A percentile compares a stretch with the other conserved stretches of the same genome.
These are phyloP conservation scores for Boletus patriciae DNA, from an alignment of 768 basidiomycete genomes.

Conservation along the genomic window DNA sequence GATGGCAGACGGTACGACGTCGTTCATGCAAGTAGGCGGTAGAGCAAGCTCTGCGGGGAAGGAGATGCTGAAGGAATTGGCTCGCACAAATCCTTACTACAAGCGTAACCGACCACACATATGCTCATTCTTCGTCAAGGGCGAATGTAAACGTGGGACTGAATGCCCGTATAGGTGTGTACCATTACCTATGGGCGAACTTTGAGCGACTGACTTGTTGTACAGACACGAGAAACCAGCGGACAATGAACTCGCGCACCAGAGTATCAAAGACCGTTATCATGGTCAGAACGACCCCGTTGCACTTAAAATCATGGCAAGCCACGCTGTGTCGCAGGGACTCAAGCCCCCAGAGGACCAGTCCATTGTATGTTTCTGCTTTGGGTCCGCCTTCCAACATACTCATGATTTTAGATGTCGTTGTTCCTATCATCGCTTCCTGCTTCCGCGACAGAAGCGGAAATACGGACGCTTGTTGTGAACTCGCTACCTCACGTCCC, in stretches of 20 bases:
- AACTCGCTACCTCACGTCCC: constrained; percentile 64
- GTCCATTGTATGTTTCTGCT: constrained; percentile 63
- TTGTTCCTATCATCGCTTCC: constrained; percentile 83
- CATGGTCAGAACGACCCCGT: constrained; percentile 94
- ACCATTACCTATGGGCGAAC: background rate
- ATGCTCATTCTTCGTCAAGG: constrained; percentile 95
- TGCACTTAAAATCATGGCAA: constrained; percentile 81
- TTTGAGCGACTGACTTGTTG: constrained; percentile 1
- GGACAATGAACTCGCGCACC: constrained; percentile 80
- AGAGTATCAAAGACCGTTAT: constrained; percentile 93
- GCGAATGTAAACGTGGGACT: constrained; percentile 85
- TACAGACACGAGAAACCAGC: constrained; percentile 84
- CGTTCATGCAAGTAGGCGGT: constrained; percentile 54
- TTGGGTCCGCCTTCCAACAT: background rate
- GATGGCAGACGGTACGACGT: constrained; percentile 67
- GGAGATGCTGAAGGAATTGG: constrained; percentile 95
- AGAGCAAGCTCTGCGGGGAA: constrained; percentile 79
- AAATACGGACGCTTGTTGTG: constrained; percentile 69
- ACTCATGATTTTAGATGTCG: constrained; percentile 57
- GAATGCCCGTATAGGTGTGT: constrained; percentile 87
- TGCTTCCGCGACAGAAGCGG: constrained; percentile 64
- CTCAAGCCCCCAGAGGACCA: constrained; percentile 88
- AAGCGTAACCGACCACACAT: constrained; percentile 93
- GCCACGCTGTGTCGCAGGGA: constrained; percentile 79
- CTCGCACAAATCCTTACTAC: constrained; percentile 95